Evolutionary conservation across 1,284 basidiomycete genomes (phyloP).

Genomic region (Polyporus tsugae): DNA sequence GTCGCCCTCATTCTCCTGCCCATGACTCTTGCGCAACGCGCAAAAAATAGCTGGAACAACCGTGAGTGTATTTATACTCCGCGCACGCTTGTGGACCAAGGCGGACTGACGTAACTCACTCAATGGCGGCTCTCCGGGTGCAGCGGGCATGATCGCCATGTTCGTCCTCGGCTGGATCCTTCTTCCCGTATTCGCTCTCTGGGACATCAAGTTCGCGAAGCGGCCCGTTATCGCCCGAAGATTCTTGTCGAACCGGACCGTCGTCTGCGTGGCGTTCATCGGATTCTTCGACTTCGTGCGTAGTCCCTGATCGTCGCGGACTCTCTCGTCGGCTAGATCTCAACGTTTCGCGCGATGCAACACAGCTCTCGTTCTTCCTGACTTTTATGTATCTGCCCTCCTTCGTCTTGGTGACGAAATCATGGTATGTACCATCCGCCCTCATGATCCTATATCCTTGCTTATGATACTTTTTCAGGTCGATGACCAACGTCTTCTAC

Average conservation of each 20-base stretch:
- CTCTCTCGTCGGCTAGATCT: conserved; percentile 1
- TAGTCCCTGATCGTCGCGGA: conserved; percentile 22
- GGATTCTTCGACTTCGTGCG: conserved; percentile 77
- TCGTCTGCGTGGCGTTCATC: conserved; percentile 69
- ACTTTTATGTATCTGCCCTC: conserved; percentile 69
- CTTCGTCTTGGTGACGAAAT: conserved; percentile 68
- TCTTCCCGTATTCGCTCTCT: conserved; percentile 54
- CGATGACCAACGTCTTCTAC: conserved; percentile 59
- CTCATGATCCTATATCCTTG: not conserved
- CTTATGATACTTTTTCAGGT: conserved; percentile 44
- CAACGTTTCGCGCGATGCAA: not conserved
- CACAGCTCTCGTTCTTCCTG: conserved; percentile 68
- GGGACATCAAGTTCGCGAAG: conserved; percentile 58
- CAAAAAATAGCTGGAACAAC: conserved; percentile 46
- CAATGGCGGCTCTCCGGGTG: not conserved
- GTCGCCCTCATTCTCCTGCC: conserved; percentile 65
- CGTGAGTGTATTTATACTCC: conserved; percentile 26
- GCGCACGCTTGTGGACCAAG: not conserved
- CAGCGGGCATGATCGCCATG: conserved; percentile 65
- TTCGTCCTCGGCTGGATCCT: conserved; percentile 56
- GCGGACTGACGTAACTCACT: not conserved
- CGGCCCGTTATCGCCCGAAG: conserved; percentile 62
- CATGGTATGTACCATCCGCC: conserved; percentile 49
- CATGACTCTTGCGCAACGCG: conserved; percentile 56
- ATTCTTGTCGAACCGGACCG: conserved; percentile 64